Evolutionary conservation across 805 yeast species (phyloP).

Genomic region (Lipomyces spencermartinsiae): DNA sequence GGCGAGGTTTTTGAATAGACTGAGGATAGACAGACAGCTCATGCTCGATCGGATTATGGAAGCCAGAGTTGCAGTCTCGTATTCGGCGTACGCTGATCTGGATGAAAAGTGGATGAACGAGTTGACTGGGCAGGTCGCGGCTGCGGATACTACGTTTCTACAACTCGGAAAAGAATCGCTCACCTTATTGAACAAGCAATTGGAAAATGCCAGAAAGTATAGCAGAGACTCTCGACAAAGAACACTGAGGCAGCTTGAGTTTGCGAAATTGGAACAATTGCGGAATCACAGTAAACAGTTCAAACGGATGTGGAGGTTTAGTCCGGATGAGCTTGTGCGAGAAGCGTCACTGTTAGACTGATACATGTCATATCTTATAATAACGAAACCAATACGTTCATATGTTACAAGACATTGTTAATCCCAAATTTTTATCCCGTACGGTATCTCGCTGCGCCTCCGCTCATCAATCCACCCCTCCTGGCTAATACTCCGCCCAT

Average conservation of each 20-base stretch:
- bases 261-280: conserved; percentile 5
- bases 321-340: neutral
- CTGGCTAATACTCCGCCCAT: conserved; percentile 16
- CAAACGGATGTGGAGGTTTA: neutral
- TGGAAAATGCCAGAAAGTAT: conserved; percentile 1
- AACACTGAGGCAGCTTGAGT: neutral
- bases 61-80: neutral
- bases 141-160: neutral
- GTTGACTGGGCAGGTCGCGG: neutral
- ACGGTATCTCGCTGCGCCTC: conserved; percentile 19
- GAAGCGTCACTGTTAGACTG: conserved; percentile 6
- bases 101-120: conserved; percentile 4
- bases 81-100: conserved; percentile 12
- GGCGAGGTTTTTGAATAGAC: neutral
- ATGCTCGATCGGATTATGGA: conserved; percentile 8
- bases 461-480: conserved; percentile 33
- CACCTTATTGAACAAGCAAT: neutral
- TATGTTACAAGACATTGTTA: neutral
- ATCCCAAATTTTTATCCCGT: neutral
- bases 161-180: neutral
- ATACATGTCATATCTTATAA: conserved; percentile 3
- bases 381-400: neutral
- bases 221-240: neutral
- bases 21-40: neutral
- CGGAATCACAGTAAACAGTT: conserved; percentile 7